These are phyloP conservation scores for Scalesia atractyloides DNA, from an alignment of 129 eudicot species.

Conservation along the genomic window DNA sequence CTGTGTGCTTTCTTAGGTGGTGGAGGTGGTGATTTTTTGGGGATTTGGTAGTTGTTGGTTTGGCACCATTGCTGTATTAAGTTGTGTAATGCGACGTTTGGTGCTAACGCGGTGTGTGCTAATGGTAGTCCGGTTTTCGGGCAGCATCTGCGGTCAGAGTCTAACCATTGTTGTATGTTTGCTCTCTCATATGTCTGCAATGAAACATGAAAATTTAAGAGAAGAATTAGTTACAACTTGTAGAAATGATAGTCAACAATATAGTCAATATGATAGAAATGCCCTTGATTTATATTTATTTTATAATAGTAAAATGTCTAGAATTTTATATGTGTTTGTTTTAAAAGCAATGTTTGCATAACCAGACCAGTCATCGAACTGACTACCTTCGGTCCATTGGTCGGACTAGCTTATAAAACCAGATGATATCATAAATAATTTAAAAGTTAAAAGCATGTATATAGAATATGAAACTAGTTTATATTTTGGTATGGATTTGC, in stretches of 20 bases:
- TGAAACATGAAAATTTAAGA: constrained; percentile 10
- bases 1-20: constrained; percentile 36
- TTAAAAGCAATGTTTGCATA: background rate
- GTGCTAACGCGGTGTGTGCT: constrained; percentile 61
- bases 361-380: no score
- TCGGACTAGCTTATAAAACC: no score
- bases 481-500: no score
- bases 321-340: background rate
- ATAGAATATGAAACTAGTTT: no score
- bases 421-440: no score
- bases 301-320: no score
- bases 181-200: constrained; percentile 79
- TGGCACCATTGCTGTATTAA: constrained; percentile 78
- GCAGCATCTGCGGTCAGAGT: constrained; percentile 59
- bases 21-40: constrained; percentile 39
- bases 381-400: no score
- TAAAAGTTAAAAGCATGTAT: no score
- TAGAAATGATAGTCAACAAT: no score
- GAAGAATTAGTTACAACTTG: constrained; percentile 8
- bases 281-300: no score
- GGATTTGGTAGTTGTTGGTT: constrained; percentile 60
- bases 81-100: constrained; percentile 73
- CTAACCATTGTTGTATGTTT: constrained; percentile 85
- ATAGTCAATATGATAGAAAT: no score
- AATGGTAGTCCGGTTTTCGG: constrained; percentile 84